phyloP scores from a whole-genome alignment of 2,329 filamentous ascomycete genomes.

The Aspergillus novoparasiticus region DNA sequence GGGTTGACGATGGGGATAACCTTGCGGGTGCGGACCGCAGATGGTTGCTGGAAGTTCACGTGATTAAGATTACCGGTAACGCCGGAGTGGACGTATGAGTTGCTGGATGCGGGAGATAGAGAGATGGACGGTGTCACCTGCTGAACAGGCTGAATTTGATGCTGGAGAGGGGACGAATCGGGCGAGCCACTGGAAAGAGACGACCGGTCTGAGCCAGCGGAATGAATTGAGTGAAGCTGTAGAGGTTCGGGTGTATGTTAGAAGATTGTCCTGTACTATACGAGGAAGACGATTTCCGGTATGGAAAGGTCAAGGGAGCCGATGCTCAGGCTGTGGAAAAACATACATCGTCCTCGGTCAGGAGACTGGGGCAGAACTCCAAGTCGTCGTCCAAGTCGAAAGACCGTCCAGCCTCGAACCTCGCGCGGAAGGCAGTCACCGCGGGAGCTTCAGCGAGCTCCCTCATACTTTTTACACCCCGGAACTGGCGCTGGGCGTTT shows the following conservation, averaged over 20 bases:
- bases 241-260: conserved; percentile 22
- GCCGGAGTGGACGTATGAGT: conserved; percentile 64
- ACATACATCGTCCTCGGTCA: conserved; percentile 89
- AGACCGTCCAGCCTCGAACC: conserved; percentile 88
- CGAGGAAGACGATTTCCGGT: not conserved
- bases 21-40: conserved; percentile 86
- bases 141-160: conserved; percentile 71
- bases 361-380: conserved; percentile 88
- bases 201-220: conserved; percentile 85
- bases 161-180: conserved; percentile 86
- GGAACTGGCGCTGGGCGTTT: conserved; percentile 83
- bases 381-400: conserved; percentile 96
- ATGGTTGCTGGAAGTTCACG: conserved; percentile 87
- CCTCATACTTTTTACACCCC: conserved; percentile 81
- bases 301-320: conserved; percentile 3
- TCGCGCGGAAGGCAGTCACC: conserved; percentile 76
- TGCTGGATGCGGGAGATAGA: conserved; percentile 65
- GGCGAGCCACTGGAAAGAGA: conserved; percentile 94
- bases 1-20: conserved; percentile 98
- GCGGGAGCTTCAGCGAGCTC: conserved; percentile 79
- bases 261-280: conserved; percentile 6
- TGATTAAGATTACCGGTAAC: conserved; percentile 66
- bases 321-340: conserved; percentile 6
- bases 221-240: conserved; percentile 89
- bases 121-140: conserved; percentile 73